Evolutionary conservation across 306 rosid genomes (phyloP).

Genomic region (Dryas drummondii): DNA sequence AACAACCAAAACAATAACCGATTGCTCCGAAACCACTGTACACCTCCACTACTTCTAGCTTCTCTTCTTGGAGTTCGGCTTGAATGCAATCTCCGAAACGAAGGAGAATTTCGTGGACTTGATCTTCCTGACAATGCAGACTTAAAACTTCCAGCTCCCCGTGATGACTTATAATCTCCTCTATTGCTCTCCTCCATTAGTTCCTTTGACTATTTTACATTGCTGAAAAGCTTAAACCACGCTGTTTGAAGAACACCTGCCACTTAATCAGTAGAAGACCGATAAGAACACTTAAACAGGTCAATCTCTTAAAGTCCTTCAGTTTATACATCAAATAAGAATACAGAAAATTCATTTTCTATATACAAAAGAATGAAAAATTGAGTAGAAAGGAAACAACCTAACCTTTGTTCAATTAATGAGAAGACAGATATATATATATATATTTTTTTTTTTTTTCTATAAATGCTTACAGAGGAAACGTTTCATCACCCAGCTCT

Average conservation of each 20-base stretch:
- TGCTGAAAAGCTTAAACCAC: slow-evolving; percentile 15
- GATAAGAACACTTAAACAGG: background rate
- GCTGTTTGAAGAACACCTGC: background rate
- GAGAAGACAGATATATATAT: background rate
- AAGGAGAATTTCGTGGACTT: slow-evolving; percentile 59
- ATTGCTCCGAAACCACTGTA: slow-evolving; percentile 60
- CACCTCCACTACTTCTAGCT: slow-evolving; percentile 41
- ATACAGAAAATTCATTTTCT: background rate
- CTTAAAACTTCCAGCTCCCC: slow-evolving; percentile 56
- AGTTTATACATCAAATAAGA: background rate
- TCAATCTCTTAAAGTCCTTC: background rate
- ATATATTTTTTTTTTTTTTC: too few species aligned
- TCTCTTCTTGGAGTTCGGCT: slow-evolving; percentile 68
- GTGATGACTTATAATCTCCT: slow-evolving; percentile 48
- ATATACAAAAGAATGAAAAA: background rate
- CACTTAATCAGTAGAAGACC: background rate
- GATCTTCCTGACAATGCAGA: slow-evolving; percentile 63
- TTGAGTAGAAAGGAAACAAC: background rate
- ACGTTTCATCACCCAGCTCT: too few species aligned
- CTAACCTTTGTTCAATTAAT: background rate
- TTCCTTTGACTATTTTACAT: slow-evolving; percentile 32
- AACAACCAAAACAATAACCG: slow-evolving; percentile 64
- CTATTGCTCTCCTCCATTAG: slow-evolving; percentile 61
- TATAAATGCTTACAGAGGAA: too few species aligned
- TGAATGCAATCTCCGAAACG: slow-evolving; percentile 54